A percentile compares a stretch with the other conserved stretches of the same genome.
Conservation (phyloP, 148 eudicot genomes). For the Chenopodium berlandieri region DNA sequence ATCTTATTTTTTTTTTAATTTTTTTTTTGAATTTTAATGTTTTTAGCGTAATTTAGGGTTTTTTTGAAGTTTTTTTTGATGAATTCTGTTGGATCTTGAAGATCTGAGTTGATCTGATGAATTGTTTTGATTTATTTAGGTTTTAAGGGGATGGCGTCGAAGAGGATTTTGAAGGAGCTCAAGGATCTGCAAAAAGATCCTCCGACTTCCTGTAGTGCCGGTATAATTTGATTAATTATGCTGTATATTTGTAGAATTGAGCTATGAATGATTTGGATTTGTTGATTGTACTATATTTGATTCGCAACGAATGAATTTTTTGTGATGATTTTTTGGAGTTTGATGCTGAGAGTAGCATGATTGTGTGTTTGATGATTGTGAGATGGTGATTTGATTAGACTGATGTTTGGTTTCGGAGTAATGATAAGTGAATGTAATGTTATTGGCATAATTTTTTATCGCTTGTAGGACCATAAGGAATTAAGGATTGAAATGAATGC, state of each 20-base stretch:
- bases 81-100: conserved; percentile 11
- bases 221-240: conserved; percentile 4
- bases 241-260: background rate
- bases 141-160: conserved; percentile 29
- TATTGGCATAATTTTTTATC: background rate
- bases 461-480: background rate
- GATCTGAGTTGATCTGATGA: conserved; percentile 26
- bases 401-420: too few relatives aligned
- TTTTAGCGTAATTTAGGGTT: background rate
- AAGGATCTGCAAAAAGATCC: conserved; percentile 44
- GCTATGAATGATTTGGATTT: background rate
- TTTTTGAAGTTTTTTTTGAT: background rate
- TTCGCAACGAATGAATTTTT: background rate
- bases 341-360: background rate
- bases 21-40: background rate
- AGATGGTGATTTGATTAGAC: too few relatives aligned
- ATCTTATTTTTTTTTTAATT: background rate
- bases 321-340: background rate
- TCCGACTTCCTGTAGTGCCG: conserved; percentile 41
- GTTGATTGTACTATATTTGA: background rate
- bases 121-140: background rate
- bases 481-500: background rate
- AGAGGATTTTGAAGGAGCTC: conserved; percentile 39
- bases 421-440: background rate
- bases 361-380: too few relatives aligned